phyloP scores from a whole-genome alignment of 129 eudicot genomes.

The Helichrysum umbraculigerum region DNA sequence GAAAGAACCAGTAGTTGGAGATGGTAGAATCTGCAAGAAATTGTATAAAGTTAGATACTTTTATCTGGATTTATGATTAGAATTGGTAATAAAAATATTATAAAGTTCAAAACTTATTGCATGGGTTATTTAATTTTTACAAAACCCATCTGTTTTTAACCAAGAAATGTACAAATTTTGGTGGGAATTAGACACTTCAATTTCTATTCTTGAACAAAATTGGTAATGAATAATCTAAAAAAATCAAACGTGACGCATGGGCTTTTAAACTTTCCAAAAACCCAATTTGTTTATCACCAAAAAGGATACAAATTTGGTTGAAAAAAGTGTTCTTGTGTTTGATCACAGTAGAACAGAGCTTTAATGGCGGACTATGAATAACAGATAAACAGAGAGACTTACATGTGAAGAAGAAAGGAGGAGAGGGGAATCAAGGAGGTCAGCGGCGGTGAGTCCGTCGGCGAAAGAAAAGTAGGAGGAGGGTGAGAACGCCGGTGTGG shows the following conservation, averaged over 20 bases:
- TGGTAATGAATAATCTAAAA: background rate
- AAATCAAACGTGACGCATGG: background rate
- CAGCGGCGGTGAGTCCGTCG: conserved; percentile 64
- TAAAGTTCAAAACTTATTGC: conserved; percentile 1
- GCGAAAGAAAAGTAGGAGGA: conserved; percentile 66
- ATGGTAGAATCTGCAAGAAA: conserved; percentile 64
- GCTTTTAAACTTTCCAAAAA: background rate
- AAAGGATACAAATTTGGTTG: background rate
- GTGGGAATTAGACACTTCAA: background rate
- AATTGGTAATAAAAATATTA: background rate
- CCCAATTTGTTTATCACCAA: background rate
- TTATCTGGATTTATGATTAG: background rate
- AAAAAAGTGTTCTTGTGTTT: background rate
- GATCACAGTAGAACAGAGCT: background rate
- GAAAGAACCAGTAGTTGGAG: conserved; percentile 91
- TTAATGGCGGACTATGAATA: conserved; percentile 6
- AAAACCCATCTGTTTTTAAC: conserved; percentile 1
- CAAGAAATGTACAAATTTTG: background rate
- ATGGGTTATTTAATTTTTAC: background rate
- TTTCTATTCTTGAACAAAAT: background rate
- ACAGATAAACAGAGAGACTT: conserved; percentile 24
- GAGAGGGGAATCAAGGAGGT: conserved; percentile 80
- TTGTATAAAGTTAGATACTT: conserved; percentile 10
- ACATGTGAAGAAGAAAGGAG: conserved; percentile 69
- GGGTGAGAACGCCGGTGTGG: conserved; percentile 64